phyloP scores from a whole-genome alignment of 495 filamentous ascomycete species.

The Aspergillus baeticus region DNA sequence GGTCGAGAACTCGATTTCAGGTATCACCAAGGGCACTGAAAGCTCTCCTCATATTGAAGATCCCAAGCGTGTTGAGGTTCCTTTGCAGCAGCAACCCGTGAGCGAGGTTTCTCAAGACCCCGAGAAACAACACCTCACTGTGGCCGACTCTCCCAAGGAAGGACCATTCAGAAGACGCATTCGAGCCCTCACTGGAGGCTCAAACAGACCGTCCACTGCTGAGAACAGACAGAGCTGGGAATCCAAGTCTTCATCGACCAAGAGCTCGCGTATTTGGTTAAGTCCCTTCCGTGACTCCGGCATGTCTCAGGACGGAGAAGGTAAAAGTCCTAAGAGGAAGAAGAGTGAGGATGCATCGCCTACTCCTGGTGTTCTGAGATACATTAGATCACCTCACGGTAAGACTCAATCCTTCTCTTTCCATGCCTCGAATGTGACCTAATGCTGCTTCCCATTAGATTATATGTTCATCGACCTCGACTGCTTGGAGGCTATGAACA shows the following conservation, averaged over 20 bases:
- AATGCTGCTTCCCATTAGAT: slow-evolving; percentile 5
- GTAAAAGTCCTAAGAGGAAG: slow-evolving; percentile 1
- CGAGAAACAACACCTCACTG: neutral
- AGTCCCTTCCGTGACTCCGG: slow-evolving; percentile 4
- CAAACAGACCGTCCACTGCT: neutral
- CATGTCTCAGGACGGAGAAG: too few species aligned
- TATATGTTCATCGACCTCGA: slow-evolving; percentile 18
- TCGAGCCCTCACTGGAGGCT: slow-evolving; percentile 10
- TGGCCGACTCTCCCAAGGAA: neutral
- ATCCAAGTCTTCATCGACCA: neutral
- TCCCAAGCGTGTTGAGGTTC: neutral
- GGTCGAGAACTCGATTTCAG: neutral
- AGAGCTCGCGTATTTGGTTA: neutral
- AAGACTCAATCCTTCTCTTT: neutral
- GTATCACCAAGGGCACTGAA: slow-evolving; percentile 9
- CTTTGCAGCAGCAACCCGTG: neutral
- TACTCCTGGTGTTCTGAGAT: slow-evolving; percentile 10
- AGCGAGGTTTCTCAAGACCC: neutral
- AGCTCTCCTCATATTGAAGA: slow-evolving; percentile 11
- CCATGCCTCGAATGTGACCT: slow-evolving; percentile 1
- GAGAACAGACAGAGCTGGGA: slow-evolving; percentile 6
- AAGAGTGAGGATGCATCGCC: neutral
- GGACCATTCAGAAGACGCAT: slow-evolving; percentile 9
- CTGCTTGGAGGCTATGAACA: slow-evolving; percentile 2
- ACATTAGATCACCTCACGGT: slow-evolving; percentile 17